Evolutionary conservation across 257 asterid genomes (phyloP), one percentile per base, ranked within the genome.

Genomic region (Solanum pimpinellifolium): DNA sequence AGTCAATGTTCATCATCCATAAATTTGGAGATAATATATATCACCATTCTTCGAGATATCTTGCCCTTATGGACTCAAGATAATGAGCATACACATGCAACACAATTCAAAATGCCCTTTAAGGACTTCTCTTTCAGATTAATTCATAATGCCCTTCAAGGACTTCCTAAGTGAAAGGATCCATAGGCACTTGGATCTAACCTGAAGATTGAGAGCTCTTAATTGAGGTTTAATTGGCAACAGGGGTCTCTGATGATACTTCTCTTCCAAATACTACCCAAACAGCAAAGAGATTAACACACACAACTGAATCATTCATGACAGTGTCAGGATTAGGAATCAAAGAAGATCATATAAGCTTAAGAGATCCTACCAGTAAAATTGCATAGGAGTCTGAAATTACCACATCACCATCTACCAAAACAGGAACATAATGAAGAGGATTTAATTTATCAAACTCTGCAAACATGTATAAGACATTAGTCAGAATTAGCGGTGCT

Each of bases 151-250:
- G 29, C 44, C 42, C 25, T 78, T 78, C 23, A 29, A 47, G 41
- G 68, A 29, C 27, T 80, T 27, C 85, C 46, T 49, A 7, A 81
- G 44, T 49, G 69, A 80, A 81, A 80, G 68, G 84, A 47, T 29
- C 69, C 46, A 49, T 9, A 81, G 46, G 29, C 1, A 47, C 66
- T 73, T 33, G 85, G 87, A 90, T 33, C 91, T 74, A 59, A 94
- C 98, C 97, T 95, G 98, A 83, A 93, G 98, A 93, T 95, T 95
- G 85, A 95, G 89, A 49, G 97, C 98, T 92, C 94, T 88, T 86
- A 95, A 91, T 88, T 90, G 93, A 86, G 93, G 94, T 91, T 93
- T 91, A 78, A 82, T 46, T 7, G 98, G 98, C 68, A 94, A 87
- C 85, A 94, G 93, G 49, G 93, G 89, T 44, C 90, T 91, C 56